Evolutionary conservation across 2,329 filamentous ascomycete genomes (phyloP), one percentile per base, ranked within the genome.

Genomic region (Colletotrichum lindemuthianum): DNA sequence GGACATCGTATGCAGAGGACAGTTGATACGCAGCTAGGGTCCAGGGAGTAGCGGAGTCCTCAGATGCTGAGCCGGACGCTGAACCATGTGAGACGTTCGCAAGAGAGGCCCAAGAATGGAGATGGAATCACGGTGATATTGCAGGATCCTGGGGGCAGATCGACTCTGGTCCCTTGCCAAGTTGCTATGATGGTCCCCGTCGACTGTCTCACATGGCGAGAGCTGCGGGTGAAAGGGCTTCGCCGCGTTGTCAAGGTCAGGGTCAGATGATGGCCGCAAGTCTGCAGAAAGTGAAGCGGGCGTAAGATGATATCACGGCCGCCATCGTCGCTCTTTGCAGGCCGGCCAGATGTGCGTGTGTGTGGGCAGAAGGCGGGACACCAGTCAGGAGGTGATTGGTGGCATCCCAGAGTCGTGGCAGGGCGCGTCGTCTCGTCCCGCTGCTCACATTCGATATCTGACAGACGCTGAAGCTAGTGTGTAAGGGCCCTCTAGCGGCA

Each of bases 271-370:
- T 47, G 40, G 32, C 16, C 10, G 53, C 24, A 3, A 24, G 24
- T 24, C 36, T 8, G 1, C 5, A 40, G 51, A 56, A 56, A 24
- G 52, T 61, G 58, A 65, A 58, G 63, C 63, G 58, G 45, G 58
- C 44, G 63, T 65, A 45, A 65, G 51, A 65, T 65, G 51, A 65
- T 65, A 65, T 63, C 63, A 65, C 63, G 58, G 39, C 51, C 51
- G 63, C 63, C 51, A 52, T 63, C 51, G n/a, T 48, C 34, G 36
- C 36, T 24, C 41, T 6, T 24, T 11, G 44, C 13, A 44, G 13
- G 13, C 41, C 41, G 13, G 12, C 43, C 10, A n/a, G 43, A 45
- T 47, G 40, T 47, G 56, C 41, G 16, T 36, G 52, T 56, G 39
- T 40, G 51, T 39, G 58, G 51, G 58, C 63, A 52, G 63, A 47